Base-by-base conservation (phyloP, 495 filamentous ascomycete species). In the Schizothecium vesticola region DNA sequence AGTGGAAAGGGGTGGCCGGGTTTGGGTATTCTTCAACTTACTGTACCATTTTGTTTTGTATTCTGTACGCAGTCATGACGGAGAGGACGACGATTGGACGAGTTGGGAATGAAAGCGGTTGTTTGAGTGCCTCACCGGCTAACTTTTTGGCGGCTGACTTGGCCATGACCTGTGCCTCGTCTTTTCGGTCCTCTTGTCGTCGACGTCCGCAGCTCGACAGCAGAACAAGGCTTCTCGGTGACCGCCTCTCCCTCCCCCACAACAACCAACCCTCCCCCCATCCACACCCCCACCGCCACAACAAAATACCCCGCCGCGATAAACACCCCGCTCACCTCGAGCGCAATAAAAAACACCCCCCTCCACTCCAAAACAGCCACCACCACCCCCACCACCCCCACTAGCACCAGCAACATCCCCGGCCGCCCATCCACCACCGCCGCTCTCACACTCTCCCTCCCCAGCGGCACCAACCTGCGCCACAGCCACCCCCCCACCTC, bases 251-350 rank as follows among this genome's bases (percentile, higher is more conserved):
- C 36, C 5, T 7, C 67, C 70, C 13, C 0, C 12, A 43, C 66
- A 31, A 28, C 71, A 4, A 10, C 68, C 71, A 1, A 70, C n/a
- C 24, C 69, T 67, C 63, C 69, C 13, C 22, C 36, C 19, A 67
- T 25, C 33, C 73, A 72, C n/a, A 78, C 11, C 9, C 51, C 57
- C 0, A 65, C n/a, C 13, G 28, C 57, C 13, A 66, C 23, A 3
- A 63, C 24, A 19, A 59, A 7, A 5, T 72, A 56, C 8, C 71
- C 76, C 2, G 62, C 3, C 0, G 69, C 71, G 1, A 78, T 58
- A 70, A 78, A 76, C 59, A 75, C 21, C 1, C 71, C 72, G 19
- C 71, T 72, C 8, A 77, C 31, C 71, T 78, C 64, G 26, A 78
- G 63, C 33, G 74, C 74, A n/a, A 78, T 76, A 56, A 64, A 76